Conservation (phyloP, 2,329 filamentous ascomycete genomes). For the Aspergillus persii region DNA sequence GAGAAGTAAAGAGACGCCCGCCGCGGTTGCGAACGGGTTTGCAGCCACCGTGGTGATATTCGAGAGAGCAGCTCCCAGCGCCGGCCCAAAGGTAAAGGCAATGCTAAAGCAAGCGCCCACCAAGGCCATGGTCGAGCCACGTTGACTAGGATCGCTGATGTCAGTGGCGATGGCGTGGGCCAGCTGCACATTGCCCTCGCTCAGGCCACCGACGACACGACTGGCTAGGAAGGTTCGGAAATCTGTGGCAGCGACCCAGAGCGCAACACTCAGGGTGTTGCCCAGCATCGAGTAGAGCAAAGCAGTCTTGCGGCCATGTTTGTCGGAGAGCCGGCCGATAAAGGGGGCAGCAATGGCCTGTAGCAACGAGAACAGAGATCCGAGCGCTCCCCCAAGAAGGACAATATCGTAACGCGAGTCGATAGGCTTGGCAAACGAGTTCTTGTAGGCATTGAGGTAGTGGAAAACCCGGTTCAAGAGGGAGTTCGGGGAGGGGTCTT, state of each 20-base stretch:
- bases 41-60: constrained; percentile 73
- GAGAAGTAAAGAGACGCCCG: constrained; percentile 78
- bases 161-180: constrained; percentile 96
- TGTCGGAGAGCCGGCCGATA: constrained; percentile 85
- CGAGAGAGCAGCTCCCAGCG: constrained; percentile 82
- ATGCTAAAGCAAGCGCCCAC: constrained; percentile 96
- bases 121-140: constrained; percentile 91
- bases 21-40: constrained; percentile 92
- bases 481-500: constrained; percentile 63
- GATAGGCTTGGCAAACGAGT: constrained; percentile 85
- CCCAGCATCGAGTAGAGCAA: constrained; percentile 88
- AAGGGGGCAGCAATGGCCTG: constrained; percentile 90
- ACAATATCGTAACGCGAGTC: constrained; percentile 97
- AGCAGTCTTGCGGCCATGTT: constrained; percentile 80
- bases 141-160: constrained; percentile 79
- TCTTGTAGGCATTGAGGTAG: constrained; percentile 92
- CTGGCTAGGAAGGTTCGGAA: constrained; percentile 96
- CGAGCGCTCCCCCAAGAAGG: constrained; percentile 85
- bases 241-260: constrained; percentile 91
- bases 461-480: constrained; percentile 75
- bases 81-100: constrained; percentile 94
- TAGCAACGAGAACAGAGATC: constrained; percentile 88
- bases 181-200: constrained; percentile 94
- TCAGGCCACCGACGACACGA: constrained; percentile 84
- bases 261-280: constrained; percentile 86